These are phyloP conservation scores for Pelargonium australe DNA, from an alignment of 441 rosid genomes.

Conservation along the genomic window DNA sequence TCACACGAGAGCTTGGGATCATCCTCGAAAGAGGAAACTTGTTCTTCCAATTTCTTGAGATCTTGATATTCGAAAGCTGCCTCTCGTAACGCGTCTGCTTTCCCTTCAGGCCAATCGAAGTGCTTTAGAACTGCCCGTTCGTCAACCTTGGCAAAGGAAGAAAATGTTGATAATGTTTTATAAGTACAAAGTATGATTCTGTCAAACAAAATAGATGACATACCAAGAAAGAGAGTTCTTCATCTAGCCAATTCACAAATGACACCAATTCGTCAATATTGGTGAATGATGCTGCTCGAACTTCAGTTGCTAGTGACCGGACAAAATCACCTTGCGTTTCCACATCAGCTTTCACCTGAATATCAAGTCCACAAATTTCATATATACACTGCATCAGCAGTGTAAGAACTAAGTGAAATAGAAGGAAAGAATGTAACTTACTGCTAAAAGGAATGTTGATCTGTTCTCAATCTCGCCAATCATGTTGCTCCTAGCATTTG, in stretches of 20 bases:
- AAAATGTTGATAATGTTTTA: no score
- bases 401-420: slow-evolving; percentile 14
- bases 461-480: slow-evolving; percentile 89
- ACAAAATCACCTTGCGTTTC: slow-evolving; percentile 98
- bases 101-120: slow-evolving; percentile 98
- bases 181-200: no score
- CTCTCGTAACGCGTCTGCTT: slow-evolving; percentile 92
- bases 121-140: slow-evolving; percentile 97
- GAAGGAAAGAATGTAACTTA: slow-evolving; percentile 28
- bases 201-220: slow-evolving; percentile 15
- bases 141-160: slow-evolving; percentile 54
- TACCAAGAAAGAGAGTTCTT: slow-evolving; percentile 98
- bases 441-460: slow-evolving; percentile 92
- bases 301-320: slow-evolving; percentile 83
- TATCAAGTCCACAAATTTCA: slow-evolving; percentile 15
- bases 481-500: slow-evolving; percentile 87
- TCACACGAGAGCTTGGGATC: slow-evolving; percentile 82
- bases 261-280: slow-evolving; percentile 69
- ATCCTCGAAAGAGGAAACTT: slow-evolving; percentile 68
- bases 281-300: slow-evolving; percentile 74
- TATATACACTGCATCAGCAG: neutral
- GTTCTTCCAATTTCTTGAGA: slow-evolving; percentile 77
- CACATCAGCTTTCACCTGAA: slow-evolving; percentile 94
- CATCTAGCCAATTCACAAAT: slow-evolving; percentile 96
- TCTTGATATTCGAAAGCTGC: slow-evolving; percentile 97